phyloP scores from a whole-genome alignment of 495 filamentous ascomycete species.

The Apodospora peruviana region DNA sequence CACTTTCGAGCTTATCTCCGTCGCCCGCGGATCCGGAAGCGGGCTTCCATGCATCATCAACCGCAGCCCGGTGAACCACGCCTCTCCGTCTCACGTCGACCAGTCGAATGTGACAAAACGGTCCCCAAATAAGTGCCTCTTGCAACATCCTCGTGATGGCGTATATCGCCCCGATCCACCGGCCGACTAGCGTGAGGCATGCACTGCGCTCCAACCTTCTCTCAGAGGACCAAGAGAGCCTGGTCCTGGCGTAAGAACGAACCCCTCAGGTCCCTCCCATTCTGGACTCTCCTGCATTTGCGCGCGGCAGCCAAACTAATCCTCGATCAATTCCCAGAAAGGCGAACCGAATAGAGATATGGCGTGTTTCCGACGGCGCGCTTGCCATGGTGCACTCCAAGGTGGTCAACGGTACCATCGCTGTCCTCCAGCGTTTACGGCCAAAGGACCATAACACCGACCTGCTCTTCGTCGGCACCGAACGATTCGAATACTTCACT shows the following conservation, averaged over 20 bases:
- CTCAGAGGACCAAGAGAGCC: slow-evolving; percentile 63
- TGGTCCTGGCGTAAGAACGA: slow-evolving; percentile 75
- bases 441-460: slow-evolving; percentile 70
- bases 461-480: slow-evolving; percentile 88
- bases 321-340: slow-evolving; percentile 54
- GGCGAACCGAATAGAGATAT: slow-evolving; percentile 89
- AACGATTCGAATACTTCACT: slow-evolving; percentile 84
- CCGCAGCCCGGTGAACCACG: background rate
- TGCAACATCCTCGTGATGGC: slow-evolving; percentile 56
- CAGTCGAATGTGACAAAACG: slow-evolving; percentile 14
- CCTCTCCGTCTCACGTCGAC: background rate
- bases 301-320: background rate
- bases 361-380: slow-evolving; percentile 35
- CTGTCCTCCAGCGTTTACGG: slow-evolving; percentile 76
- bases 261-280: slow-evolving; percentile 5
- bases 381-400: slow-evolving; percentile 53
- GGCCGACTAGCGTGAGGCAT: slow-evolving; percentile 83
- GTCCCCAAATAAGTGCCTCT: background rate
- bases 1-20: background rate
- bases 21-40: too few relatives aligned
- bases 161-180: slow-evolving; percentile 90
- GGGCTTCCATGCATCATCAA: background rate
- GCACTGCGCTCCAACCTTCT: slow-evolving; percentile 76
- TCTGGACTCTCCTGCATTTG: background rate
- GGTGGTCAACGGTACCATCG: slow-evolving; percentile 73